phyloP scores from a whole-genome alignment of 305 asterid species.

The Solanum hybrid region DNA sequence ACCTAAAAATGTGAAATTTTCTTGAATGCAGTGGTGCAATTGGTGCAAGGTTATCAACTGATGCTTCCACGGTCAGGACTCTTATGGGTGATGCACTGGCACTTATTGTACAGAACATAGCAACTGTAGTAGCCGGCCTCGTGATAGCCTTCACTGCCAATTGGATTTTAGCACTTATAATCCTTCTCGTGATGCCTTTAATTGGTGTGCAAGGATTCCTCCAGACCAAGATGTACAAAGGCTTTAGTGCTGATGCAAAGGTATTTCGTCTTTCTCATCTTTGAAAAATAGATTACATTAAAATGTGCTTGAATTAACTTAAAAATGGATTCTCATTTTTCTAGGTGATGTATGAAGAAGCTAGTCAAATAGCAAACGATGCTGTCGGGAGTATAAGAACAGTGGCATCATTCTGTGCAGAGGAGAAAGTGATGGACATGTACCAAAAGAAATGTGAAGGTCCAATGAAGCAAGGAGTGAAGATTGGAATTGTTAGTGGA shows the following conservation, averaged over 20 bases:
- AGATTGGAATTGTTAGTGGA: slow-evolving; percentile 55
- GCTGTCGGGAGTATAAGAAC: slow-evolving; percentile 84
- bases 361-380: slow-evolving; percentile 82
- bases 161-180: slow-evolving; percentile 58
- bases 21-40: slow-evolving; percentile 56
- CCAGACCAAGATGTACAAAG: slow-evolving; percentile 47
- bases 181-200: slow-evolving; percentile 44
- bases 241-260: slow-evolving; percentile 69
- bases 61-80: slow-evolving; percentile 62
- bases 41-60: slow-evolving; percentile 71
- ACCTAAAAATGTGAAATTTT: background rate
- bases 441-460: slow-evolving; percentile 56
- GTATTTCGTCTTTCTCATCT: slow-evolving; percentile 14
- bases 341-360: slow-evolving; percentile 84
- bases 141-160: slow-evolving; percentile 68
- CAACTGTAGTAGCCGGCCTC: slow-evolving; percentile 54
- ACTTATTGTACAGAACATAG: slow-evolving; percentile 52
- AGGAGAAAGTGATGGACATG: slow-evolving; percentile 56
- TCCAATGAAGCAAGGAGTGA: slow-evolving; percentile 54
- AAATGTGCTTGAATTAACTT: background rate
- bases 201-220: slow-evolving; percentile 69
- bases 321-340: background rate
- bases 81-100: slow-evolving; percentile 81
- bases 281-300: background rate
- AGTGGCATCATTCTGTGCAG: slow-evolving; percentile 78